These are phyloP conservation scores for Rubia occidens DNA, from an alignment of 305 asterid genomes.

Conservation along the genomic window DNA sequence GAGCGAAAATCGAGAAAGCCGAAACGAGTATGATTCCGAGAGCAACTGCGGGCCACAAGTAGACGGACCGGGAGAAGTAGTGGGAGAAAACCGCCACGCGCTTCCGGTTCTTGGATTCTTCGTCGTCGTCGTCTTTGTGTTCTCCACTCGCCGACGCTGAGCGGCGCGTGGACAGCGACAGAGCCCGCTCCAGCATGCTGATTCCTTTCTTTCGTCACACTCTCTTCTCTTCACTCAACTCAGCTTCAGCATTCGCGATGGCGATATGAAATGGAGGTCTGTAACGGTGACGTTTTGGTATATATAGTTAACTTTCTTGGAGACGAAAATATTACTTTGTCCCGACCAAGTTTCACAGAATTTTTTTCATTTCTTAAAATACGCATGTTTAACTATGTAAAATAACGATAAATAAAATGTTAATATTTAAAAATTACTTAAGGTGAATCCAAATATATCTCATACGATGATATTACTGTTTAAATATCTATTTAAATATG, in stretches of 20 bases:
- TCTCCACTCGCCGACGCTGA: slow-evolving; percentile 47
- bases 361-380: too few relatives aligned
- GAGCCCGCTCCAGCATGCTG: slow-evolving; percentile 69
- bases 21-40: slow-evolving; percentile 41
- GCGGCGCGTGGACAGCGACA: slow-evolving; percentile 47
- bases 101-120: slow-evolving; percentile 82
- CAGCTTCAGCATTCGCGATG: not conserved
- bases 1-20: slow-evolving; percentile 34
- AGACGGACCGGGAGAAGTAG: slow-evolving; percentile 64
- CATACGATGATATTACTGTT: too few relatives aligned
- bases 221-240: not conserved
- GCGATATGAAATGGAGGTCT: not conserved
- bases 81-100: slow-evolving; percentile 47
- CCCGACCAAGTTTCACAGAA: too few relatives aligned
- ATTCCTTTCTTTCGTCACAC: not conserved
- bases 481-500: too few relatives aligned
- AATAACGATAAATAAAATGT: too few relatives aligned
- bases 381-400: too few relatives aligned
- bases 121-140: slow-evolving; percentile 32
- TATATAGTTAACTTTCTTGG: too few relatives aligned
- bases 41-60: slow-evolving; percentile 54
- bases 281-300: not conserved
- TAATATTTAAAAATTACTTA: too few relatives aligned
- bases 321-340: too few relatives aligned
- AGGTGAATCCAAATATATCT: too few relatives aligned